Conservation (phyloP, 2,329 filamentous ascomycete genomes). For the Bretziella fagacearum region DNA sequence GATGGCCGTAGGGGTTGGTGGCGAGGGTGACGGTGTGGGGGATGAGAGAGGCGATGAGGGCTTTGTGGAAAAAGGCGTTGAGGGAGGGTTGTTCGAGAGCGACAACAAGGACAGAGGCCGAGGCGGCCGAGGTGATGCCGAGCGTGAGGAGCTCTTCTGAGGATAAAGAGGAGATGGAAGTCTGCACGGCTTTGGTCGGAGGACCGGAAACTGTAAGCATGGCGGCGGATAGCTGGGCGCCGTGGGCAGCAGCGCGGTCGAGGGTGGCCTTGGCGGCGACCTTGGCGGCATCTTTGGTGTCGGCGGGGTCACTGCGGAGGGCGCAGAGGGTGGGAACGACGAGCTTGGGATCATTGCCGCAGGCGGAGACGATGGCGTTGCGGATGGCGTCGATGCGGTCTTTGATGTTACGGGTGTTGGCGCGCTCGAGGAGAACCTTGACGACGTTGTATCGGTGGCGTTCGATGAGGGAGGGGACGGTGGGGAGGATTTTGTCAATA, state of each 20-base stretch:
- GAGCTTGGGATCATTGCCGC: constrained; percentile 30
- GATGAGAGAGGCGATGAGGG: constrained; percentile 31
- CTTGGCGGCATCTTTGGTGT: constrained; percentile 18
- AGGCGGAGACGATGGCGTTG: constrained; percentile 31
- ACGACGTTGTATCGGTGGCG: constrained; percentile 64
- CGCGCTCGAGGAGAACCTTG: constrained; percentile 69
- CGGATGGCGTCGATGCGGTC: constrained; percentile 33
- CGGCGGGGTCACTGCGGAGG: constrained; percentile 23
- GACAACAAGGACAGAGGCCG: constrained; percentile 33
- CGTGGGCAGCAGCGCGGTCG: constrained; percentile 36
- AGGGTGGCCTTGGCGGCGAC: constrained; percentile 8
- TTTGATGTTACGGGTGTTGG: constrained; percentile 46
- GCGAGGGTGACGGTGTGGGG: constrained; percentile 32
- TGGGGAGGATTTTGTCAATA: constrained; percentile 52
- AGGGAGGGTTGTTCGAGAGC: constrained; percentile 31
- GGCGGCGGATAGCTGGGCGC: constrained; percentile 61
- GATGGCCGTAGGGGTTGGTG: constrained; percentile 33
- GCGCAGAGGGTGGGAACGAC: constrained; percentile 34
- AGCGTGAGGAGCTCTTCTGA: constrained; percentile 43
- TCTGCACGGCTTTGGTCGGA: constrained; percentile 54
- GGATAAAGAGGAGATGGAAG: constrained; percentile 45
- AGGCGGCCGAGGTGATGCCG: constrained; percentile 37
- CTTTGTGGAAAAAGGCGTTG: constrained; percentile 39
- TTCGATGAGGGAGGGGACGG: constrained; percentile 55
- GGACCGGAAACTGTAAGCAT: constrained; percentile 60